Base-by-base conservation (phyloP, 164 flowering plant genomes). In the Echeveria elegans region DNA sequence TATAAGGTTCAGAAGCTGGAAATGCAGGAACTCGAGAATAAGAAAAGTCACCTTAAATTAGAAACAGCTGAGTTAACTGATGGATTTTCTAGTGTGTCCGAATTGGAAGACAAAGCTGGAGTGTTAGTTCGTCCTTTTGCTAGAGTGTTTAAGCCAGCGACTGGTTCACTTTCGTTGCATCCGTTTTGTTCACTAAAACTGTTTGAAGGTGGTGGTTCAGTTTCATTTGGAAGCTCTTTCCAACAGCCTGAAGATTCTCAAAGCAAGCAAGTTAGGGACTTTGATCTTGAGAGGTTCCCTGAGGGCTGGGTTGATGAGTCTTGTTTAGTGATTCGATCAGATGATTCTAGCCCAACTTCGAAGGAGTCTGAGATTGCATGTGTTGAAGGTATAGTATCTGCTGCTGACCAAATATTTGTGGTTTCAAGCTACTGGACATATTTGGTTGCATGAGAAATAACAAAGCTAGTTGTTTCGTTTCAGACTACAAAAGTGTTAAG, bases 121-220 rank as follows among this genome's bases (percentile, higher is more conserved):
- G 61, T 11, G 32, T 14, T 56, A 28, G 61, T 56, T 11, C 32
- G n/a, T 29, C 61, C 32, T 28, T 32, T 56, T 56, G 61, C 61
- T 56, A 15, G 16, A 56, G 18, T 4, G 15, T 56, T 26, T 56
- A 56, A 28, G 61, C 61, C 16, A 56, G 32, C 26, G 18, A 2
- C 32, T 5, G 61, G 61, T 26, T 56, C 32, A 3, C 32, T 56
- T 23, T 56, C 61, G 18, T 56, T 56, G 32, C 61, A 56, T 56
- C 61, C 61, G 26, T 56, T 56, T 28, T 56, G 61, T 28, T 56
- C 32, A 4, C 61, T 56, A 32, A 56, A 56, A 28, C 61, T 56
- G 61, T 29, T 56, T 56, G 61, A 56, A 14, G 32, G 32, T 29
- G 12, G 32, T 28, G 32, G 61, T 56, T 56, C 61, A 3, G 19